Percentiles rank a stretch among this genome's conserved stretches.
These are phyloP conservation scores for Cryphonectria japonica DNA, from an alignment of 2,329 filamentous ascomycete genomes.

Conservation along the genomic window DNA sequence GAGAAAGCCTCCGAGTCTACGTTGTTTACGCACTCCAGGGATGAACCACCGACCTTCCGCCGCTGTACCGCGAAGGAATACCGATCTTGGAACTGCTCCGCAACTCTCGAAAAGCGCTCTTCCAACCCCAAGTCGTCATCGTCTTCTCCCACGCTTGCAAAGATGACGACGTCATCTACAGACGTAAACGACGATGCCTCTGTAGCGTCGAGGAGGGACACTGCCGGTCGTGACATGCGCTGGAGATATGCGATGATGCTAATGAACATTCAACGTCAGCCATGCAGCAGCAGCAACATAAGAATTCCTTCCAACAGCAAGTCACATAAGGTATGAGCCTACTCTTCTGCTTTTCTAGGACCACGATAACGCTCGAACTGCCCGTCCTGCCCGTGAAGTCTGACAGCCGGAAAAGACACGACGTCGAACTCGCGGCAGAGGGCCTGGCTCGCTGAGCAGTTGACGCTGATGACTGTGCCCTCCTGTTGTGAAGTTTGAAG, in stretches of 20 bases:
- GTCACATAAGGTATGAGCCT: not conserved
- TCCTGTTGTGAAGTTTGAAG: conserved; percentile 17
- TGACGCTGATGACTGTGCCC: conserved; percentile 23
- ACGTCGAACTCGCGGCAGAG: conserved; percentile 27
- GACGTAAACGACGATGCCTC: conserved; percentile 40
- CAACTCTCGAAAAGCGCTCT: conserved; percentile 40
- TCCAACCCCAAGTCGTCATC: conserved; percentile 39
- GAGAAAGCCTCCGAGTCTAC: conserved; percentile 42
- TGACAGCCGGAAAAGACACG: conserved; percentile 27
- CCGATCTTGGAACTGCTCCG: conserved; percentile 43
- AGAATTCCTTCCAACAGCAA: not conserved
- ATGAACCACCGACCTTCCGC: conserved; percentile 24
- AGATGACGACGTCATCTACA: conserved; percentile 46
- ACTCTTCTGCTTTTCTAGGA: conserved; percentile 23
- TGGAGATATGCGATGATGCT: conserved; percentile 39
- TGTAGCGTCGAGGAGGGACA: conserved; percentile 36
- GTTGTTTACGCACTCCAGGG: conserved; percentile 47
- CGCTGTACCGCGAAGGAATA: conserved; percentile 46
- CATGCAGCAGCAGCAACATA: not conserved
- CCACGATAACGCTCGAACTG: conserved; percentile 27
- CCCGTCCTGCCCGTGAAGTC: conserved; percentile 26
- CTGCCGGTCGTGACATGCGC: conserved; percentile 35
- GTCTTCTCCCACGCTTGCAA: conserved; percentile 42
- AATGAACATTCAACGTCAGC: not conserved
- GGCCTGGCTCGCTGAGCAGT: conserved; percentile 23